Percentiles rank a stretch among this genome's conserved stretches.
These are phyloP conservation scores for Termitomyces sp. DNA, from an alignment of 768 basidiomycete species.

Conservation along the genomic window DNA sequence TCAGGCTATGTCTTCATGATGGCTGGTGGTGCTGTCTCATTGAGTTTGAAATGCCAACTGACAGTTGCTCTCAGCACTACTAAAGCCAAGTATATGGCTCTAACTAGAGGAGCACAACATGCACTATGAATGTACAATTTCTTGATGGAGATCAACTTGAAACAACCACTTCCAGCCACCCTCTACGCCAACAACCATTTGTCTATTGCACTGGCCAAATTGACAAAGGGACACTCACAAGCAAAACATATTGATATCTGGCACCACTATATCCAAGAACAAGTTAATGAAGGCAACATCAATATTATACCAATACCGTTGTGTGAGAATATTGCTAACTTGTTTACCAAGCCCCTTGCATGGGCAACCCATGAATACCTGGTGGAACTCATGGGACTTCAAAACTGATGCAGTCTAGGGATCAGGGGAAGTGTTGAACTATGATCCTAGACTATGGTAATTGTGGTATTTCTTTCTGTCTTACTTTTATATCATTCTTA, in stretches of 20 bases:
- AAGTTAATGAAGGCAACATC: not conserved
- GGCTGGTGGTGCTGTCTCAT: not conserved
- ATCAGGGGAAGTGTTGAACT: not conserved
- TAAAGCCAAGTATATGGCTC: not conserved
- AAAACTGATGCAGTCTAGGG: not conserved
- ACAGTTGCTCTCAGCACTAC: not conserved
- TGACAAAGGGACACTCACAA: not conserved
- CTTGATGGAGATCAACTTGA: not conserved
- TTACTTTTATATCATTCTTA: not conserved
- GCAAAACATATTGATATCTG: not conserved
- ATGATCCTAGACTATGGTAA: no score
- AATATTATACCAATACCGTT: not conserved
- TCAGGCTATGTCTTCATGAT: not conserved
- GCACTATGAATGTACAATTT: not conserved
- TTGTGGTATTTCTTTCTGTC: not conserved
- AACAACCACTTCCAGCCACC: not conserved
- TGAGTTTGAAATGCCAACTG: not conserved
- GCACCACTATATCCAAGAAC: not conserved
- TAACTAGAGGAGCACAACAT: not conserved
- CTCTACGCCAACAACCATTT: not conserved
- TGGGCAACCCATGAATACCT: not conserved
- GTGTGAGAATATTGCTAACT: not conserved
- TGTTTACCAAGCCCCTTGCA: not conserved
- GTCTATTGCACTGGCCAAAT: not conserved
- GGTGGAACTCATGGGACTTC: not conserved